Evolutionary conservation across 306 rosid genomes (phyloP).

Genomic region (Quercus wislizeni): DNA sequence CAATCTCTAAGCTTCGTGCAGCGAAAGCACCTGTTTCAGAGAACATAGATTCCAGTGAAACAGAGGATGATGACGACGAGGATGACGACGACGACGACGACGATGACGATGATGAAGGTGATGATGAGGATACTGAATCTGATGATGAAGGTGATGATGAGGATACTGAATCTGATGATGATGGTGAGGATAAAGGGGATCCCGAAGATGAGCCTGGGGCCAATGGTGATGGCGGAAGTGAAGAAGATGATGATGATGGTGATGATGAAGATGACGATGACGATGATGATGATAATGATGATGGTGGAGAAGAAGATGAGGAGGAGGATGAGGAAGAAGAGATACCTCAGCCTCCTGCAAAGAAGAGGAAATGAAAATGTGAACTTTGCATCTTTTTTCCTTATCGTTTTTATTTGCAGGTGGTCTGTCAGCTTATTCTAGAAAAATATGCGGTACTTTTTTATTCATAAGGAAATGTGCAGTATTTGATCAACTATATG

Average conservation of each 20-base stretch:
- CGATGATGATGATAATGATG: background rate
- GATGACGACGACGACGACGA: background rate
- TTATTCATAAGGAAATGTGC: too few species aligned
- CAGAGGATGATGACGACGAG: conserved; percentile 46
- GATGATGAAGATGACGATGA: conserved; percentile 27
- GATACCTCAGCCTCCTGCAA: conserved; percentile 45
- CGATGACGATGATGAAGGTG: conserved; percentile 30
- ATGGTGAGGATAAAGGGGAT: conserved; percentile 45
- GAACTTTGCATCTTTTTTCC: background rate
- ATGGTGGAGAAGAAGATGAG: conserved; percentile 19
- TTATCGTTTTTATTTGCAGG: conserved; percentile 1
- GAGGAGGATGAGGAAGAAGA: conserved; percentile 29
- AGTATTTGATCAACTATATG: background rate
- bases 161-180: conserved; percentile 45
- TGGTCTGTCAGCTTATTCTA: conserved; percentile 21
- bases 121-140: conserved; percentile 38
- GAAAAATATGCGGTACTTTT: conserved; percentile 1
- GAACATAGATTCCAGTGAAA: conserved; percentile 52
- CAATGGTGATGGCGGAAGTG: conserved; percentile 58
- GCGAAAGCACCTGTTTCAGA: conserved; percentile 28
- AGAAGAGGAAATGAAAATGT: conserved; percentile 37
- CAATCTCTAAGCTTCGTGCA: conserved; percentile 30
- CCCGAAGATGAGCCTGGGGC: conserved; percentile 53
- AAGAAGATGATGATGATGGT: conserved; percentile 39
- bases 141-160: conserved; percentile 50